A percentile compares a stretch with the other conserved stretches of the same genome.
These are phyloP conservation scores for Tanacetum coccineum DNA, from an alignment of 129 eudicot genomes.

Conservation along the genomic window DNA sequence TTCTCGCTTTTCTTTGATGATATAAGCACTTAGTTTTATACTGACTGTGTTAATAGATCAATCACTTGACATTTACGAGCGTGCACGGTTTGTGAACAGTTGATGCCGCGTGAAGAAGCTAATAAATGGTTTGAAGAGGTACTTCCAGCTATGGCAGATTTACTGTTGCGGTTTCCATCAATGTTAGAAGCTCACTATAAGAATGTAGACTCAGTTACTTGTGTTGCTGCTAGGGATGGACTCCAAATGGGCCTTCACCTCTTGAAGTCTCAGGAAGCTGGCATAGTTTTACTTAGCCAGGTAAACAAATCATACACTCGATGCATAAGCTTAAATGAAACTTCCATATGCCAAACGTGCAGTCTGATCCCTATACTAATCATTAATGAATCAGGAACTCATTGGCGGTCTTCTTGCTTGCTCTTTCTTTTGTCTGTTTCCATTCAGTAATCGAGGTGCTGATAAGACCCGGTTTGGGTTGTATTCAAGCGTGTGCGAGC, in stretches of 20 bases:
- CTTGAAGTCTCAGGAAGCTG: constrained; percentile 41
- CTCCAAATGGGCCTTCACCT: constrained; percentile 66
- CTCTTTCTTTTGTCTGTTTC: constrained; percentile 87
- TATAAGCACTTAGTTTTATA: too few species aligned
- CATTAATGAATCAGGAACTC: constrained; percentile 58
- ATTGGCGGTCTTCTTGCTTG: constrained; percentile 83
- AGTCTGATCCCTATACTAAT: too few species aligned
- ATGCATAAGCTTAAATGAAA: too few species aligned
- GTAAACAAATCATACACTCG: too few species aligned
- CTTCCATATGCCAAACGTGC: too few species aligned
- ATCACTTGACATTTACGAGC: too few species aligned
- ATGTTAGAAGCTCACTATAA: constrained; percentile 61
- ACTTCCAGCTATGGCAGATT: constrained; percentile 60
- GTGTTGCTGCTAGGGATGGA: constrained; percentile 39
- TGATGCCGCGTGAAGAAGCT: constrained; percentile 28
- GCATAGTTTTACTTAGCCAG: too few species aligned
- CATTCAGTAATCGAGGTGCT: constrained; percentile 63
- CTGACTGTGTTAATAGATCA: too few species aligned
- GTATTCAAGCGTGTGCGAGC: too few species aligned
- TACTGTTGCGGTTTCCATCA: constrained; percentile 55
- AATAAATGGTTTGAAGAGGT: constrained; percentile 59
- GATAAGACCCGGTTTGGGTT: too few species aligned
- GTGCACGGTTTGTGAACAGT: too few species aligned
- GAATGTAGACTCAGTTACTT: constrained; percentile 32
- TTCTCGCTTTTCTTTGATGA: too few species aligned